Base-by-base conservation (phyloP, 495 filamentous ascomycete genomes). In the Massariosphaeria phaeospora region DNA sequence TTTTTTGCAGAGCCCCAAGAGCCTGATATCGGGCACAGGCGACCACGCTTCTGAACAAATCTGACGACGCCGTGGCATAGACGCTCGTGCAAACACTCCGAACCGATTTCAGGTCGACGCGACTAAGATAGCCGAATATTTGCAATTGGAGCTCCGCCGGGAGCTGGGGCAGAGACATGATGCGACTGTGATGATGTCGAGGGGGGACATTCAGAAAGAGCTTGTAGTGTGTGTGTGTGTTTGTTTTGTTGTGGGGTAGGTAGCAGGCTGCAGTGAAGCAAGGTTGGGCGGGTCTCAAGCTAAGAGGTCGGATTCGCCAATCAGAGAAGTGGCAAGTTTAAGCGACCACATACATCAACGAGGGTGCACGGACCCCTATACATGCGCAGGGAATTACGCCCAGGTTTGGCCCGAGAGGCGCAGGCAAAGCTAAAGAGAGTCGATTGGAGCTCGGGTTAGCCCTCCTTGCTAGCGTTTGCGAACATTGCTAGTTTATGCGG, bases 81-180 rank as follows among this genome's bases (percentile, higher is more conserved):
- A 58, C 55, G 18, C 18, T 25, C 34, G 30, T 50, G 18, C 42
- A 58, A 25, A 45, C 36, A 15, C n/a, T 24, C 18, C 59, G 40
- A 17, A 34, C 46, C 1, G 59, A 15, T 27, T 58, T 63, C 27
- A 58, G 42, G 18, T 51, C 49, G 1, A 34, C 13, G 3, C 30
- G 48, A 25, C 58, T 36, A 5, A 63, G 44, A 38, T 49, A 58
- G 27, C 26, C n/a, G 49, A 63, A 58, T 15, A 55, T 54, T 9
- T 54, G 8, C 8, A 63, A 45, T 7, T 45, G 49, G 3, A 63
- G 43, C 44, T 63, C 59, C 4, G 53, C 21, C 9, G 54, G 59
- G 29, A 58, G 44, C 2, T 33, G 7, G 23, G 48, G 33, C 20
- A 63, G 35, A 24, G 35, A 18, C 52, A 57, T 57, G 18, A 3